A percentile compares a stretch with the other conserved stretches of the same genome.
Conservation (phyloP, 768 basidiomycete genomes). For the Boletus vinaceobasis region DNA sequence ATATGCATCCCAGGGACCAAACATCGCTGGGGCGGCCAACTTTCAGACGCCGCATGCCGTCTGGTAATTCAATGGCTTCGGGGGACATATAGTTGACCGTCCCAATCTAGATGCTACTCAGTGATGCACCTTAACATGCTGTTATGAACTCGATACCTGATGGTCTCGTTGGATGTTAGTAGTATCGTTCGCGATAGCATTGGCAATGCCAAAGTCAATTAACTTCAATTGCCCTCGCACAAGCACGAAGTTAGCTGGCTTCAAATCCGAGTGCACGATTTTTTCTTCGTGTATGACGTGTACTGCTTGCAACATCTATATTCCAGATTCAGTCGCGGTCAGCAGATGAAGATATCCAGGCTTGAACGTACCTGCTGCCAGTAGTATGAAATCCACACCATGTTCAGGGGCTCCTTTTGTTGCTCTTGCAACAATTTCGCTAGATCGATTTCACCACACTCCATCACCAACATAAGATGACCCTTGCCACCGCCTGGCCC, state of each 20-base stretch:
- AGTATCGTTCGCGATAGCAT: constrained; percentile 97
- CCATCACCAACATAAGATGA: constrained; percentile 86
- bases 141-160: constrained; percentile 51
- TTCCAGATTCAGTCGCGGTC: neutral
- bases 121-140: neutral
- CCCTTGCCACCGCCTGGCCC: constrained; percentile 67
- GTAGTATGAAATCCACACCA: constrained; percentile 93
- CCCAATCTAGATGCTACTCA: constrained; percentile 60
- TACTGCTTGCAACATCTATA: constrained; percentile 96
- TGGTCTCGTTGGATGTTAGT: constrained; percentile 97
- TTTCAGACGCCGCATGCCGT: constrained; percentile 85
- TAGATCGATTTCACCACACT: constrained; percentile 93
- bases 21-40: constrained; percentile 95
- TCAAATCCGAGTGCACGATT: constrained; percentile 97
- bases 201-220: constrained; percentile 99
- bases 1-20: constrained; percentile 96
- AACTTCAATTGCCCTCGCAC: constrained; percentile 94
- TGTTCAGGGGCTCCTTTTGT: constrained; percentile 78
- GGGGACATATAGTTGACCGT: constrained; percentile 99
- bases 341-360: neutral
- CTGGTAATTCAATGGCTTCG: constrained; percentile 88
- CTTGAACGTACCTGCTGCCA: constrained; percentile 82
- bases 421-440: constrained; percentile 81
- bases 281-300: constrained; percentile 97
- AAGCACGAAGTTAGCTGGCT: constrained; percentile 97